Evolutionary conservation across 768 basidiomycete genomes (phyloP).

Genomic region (Rubroboletus satanas): DNA sequence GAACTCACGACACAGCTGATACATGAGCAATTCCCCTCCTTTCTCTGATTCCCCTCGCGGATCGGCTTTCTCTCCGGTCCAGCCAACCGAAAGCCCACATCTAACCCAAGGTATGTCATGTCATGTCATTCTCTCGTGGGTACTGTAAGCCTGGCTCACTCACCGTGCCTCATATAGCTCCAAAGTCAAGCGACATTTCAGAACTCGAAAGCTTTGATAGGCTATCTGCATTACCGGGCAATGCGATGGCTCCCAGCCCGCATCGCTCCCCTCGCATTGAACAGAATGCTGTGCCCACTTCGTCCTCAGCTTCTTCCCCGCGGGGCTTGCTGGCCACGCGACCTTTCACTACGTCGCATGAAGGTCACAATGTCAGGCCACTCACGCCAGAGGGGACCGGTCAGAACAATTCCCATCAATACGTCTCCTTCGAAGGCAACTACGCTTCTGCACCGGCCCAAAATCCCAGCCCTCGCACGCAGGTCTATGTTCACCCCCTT

Average conservation of each 20-base stretch:
- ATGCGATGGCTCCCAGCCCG: slow-evolving; percentile 33
- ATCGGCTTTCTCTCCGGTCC: slow-evolving; percentile 4
- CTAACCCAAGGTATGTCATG: slow-evolving; percentile 10
- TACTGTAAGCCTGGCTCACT: background rate
- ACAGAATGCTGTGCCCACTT: slow-evolving; percentile 37
- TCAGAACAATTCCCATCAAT: slow-evolving; percentile 46
- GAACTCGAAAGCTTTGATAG: slow-evolving; percentile 44
- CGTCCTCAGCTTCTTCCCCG: slow-evolving; percentile 42
- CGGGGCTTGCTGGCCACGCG: slow-evolving; percentile 24
- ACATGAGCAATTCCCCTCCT: slow-evolving; percentile 21
- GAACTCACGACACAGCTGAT: background rate
- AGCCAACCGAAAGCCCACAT: background rate
- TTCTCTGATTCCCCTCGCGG: slow-evolving; percentile 20
- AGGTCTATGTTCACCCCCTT: slow-evolving; percentile 31
- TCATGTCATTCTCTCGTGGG: background rate
- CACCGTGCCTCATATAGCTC: slow-evolving; percentile 2
- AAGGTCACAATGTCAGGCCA: slow-evolving; percentile 12
- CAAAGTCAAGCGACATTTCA: slow-evolving; percentile 16
- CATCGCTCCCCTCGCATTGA: slow-evolving; percentile 32
- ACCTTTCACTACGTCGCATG: slow-evolving; percentile 15
- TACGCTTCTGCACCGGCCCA: slow-evolving; percentile 33
- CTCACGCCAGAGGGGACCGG: slow-evolving; percentile 36
- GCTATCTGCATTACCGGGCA: slow-evolving; percentile 37
- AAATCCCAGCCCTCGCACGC: slow-evolving; percentile 28
- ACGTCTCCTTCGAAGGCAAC: slow-evolving; percentile 51